These are phyloP conservation scores for Cucurbita maxima DNA, from an alignment of 306 rosid species.

Conservation along the genomic window DNA sequence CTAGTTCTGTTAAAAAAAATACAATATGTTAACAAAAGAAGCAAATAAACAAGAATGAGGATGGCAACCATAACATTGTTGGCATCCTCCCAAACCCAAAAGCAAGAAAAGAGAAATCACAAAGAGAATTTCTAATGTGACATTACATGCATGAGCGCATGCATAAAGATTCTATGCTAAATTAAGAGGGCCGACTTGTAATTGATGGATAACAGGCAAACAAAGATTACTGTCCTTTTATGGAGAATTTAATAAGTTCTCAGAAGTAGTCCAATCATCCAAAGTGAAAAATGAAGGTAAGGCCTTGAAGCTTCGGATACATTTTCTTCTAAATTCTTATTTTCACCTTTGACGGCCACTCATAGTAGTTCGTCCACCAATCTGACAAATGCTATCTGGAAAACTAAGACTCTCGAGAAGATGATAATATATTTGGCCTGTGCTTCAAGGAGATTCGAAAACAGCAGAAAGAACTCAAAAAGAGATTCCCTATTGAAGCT, in stretches of 20 bases:
- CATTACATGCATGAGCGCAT: not conserved
- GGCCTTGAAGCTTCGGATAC: too few relatives aligned
- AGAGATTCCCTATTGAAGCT: not conserved
- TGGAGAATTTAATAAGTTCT: not conserved
- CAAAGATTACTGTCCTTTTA: not conserved
- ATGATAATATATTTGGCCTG: not conserved
- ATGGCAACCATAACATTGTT: not conserved
- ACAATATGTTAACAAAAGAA: not conserved
- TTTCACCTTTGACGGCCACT: not conserved
- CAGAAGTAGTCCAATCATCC: not conserved
- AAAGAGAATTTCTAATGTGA: not conserved
- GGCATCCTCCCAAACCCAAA: not conserved
- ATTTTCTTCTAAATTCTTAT: not conserved
- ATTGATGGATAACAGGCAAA: not conserved
- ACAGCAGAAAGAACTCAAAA: not conserved
- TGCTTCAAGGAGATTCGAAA: not conserved
- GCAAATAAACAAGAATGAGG: not conserved
- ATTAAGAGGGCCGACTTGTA: not conserved
- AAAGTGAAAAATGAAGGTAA: not conserved
- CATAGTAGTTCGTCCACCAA: not conserved
- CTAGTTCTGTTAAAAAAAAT: too few relatives aligned
- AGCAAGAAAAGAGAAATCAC: not conserved
- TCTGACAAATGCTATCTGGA: not conserved
- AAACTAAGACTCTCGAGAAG: not conserved
- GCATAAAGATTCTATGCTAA: not conserved